Base-by-base conservation (phyloP, 768 basidiomycete genomes). In the Cystofilobasidium capitatum region DNA sequence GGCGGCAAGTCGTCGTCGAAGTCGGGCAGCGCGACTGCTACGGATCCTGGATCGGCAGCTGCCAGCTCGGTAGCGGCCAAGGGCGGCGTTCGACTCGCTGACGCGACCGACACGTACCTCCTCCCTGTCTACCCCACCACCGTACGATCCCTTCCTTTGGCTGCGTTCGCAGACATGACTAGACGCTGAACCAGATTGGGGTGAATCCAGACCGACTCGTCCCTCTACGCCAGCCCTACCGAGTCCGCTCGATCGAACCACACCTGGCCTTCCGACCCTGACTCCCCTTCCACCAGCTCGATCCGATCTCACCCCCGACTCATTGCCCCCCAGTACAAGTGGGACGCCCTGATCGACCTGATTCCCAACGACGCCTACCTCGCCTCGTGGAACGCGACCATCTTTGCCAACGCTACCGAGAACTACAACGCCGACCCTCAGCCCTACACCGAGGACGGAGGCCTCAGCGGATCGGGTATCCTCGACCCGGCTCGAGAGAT, bases 321-420 rank as follows among this genome's bases (percentile, higher is more conserved):
- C 58, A 86, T 96, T 72, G 96, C 94, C 20, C 91, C 94, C 29
- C 72, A 82, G 13, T 92, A 91, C 82, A 92, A 91, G 78, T 98
- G 96, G 94, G 77, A 81, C 20, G 88, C 85, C 16, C 84, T 99
- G 31, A 84, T 87, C 6, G 74, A 75, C 29, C 81, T 96, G 72
- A 94, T 98, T 73, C 77, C 81, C 63, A 83, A 80, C 62, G 91
- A 98, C 75, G 84, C 89, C 4, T 98, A 99, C 79, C 82, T 98
- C 73, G 79, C 82, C 66, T 81, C 78, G 68, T 98, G 94, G 94
- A 96, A 99, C 77, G 81, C 81, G 29, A 88, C 89, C 55, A 97
- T 98, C 75, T 88, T 97, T 71, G 80, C 77, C 61, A 97, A 98
- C 78, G 96, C 92, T 17, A 83, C 88, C 0, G 78, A 80, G n/a